Percentiles rank a stretch among this genome's conserved stretches.
Conservation (phyloP, 1,139 yeast species). For the Candida tropicalis region DNA sequence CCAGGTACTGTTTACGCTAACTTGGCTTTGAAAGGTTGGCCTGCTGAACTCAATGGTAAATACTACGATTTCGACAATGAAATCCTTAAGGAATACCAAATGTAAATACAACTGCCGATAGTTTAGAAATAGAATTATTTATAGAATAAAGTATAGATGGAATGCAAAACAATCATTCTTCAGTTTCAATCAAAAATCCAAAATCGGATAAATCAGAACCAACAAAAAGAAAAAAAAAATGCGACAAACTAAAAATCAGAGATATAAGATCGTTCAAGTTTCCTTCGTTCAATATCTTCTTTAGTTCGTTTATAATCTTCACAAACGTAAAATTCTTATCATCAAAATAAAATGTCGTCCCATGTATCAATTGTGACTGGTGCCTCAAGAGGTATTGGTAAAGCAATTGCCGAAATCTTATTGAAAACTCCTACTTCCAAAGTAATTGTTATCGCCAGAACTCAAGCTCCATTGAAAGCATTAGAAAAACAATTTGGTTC, state of each 20-base stretch:
- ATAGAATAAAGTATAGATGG: no score
- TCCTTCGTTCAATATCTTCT: no score
- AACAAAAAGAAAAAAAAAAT: no score
- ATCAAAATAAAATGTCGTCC: conserved; percentile 6
- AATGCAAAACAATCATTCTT: no score
- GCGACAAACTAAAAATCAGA: no score
- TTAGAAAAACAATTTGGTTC: conserved; percentile 48
- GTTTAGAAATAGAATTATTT: no score
- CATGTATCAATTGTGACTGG: conserved; percentile 56
- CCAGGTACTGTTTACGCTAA: conserved; percentile 76
- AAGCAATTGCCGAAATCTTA: conserved; percentile 60
- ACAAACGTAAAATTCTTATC: no score
- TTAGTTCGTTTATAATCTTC: no score
- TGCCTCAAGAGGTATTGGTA: conserved; percentile 76
- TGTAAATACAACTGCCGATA: background rate
- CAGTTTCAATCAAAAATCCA: no score
- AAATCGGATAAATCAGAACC: no score
- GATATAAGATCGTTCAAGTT: no score
- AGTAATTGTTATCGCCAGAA: conserved; percentile 76
- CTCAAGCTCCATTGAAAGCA: conserved; percentile 47
- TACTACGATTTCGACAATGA: conserved; percentile 64
- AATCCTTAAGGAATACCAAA: conserved; percentile 11
- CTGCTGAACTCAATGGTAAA: conserved; percentile 57
- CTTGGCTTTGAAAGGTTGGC: conserved; percentile 62
- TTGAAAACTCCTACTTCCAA: conserved; percentile 42